Percentiles rank a stretch among this genome's conserved stretches.
Evolutionary conservation across 139 green algal genomes (phyloP).

Genomic region (Haematococcus lacustris): DNA sequence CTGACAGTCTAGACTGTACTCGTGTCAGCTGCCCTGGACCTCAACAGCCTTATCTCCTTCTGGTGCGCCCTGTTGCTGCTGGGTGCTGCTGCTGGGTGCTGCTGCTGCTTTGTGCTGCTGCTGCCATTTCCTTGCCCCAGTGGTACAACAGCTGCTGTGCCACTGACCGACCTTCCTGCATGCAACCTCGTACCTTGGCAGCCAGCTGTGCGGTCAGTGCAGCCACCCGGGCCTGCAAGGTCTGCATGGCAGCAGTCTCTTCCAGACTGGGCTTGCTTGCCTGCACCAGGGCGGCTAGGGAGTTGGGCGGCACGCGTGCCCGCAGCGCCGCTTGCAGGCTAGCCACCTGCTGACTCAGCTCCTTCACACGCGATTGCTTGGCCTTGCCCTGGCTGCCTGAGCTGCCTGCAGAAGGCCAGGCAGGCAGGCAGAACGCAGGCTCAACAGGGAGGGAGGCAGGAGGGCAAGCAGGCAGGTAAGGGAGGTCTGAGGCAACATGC

Average conservation of each 20-base stretch:
- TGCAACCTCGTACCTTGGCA: conserved; percentile 32
- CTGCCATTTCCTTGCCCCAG: too few relatives aligned
- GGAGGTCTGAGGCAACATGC: too few relatives aligned
- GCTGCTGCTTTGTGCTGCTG: too few relatives aligned
- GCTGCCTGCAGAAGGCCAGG: too few relatives aligned
- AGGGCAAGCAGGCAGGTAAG: neutral
- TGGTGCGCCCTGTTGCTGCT: too few relatives aligned
- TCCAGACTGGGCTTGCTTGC: conserved; percentile 28
- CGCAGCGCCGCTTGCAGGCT: conserved; percentile 11
- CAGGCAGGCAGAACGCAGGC: neutral
- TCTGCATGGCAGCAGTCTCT: conserved; percentile 26
- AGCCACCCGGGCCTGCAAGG: conserved; percentile 27
- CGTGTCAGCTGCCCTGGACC: too few relatives aligned
- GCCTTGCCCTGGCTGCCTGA: neutral
- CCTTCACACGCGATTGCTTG: neutral
- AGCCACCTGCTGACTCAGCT: conserved; percentile 31
- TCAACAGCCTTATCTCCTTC: too few relatives aligned
- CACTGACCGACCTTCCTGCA: too few relatives aligned
- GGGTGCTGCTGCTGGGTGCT: too few relatives aligned
- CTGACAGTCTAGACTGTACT: too few relatives aligned
- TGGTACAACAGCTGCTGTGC: too few relatives aligned
- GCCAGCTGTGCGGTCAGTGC: conserved; percentile 26
- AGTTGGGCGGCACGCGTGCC: conserved; percentile 24
- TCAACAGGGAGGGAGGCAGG: neutral
- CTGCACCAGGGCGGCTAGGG: conserved; percentile 36